phyloP scores from a whole-genome alignment of 192 early-diverging fungal genomes.

The Podila epicladia region DNA sequence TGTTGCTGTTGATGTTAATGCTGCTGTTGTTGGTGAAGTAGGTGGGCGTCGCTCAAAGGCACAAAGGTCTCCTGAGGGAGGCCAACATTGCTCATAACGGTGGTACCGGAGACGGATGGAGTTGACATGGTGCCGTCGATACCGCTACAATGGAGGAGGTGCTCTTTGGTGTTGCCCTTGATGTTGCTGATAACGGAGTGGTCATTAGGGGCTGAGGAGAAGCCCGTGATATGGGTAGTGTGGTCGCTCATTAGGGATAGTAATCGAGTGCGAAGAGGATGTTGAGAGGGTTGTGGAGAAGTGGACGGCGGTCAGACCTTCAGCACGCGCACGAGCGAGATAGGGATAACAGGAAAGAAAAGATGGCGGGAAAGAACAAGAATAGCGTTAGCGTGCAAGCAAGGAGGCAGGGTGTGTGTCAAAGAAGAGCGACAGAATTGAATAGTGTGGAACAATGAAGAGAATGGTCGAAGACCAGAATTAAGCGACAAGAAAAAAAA shows the following conservation, averaged over 20 bases:
- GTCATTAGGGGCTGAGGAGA: conserved; percentile 48
- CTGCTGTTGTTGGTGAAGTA: neutral
- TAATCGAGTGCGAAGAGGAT: neutral
- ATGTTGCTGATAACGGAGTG: conserved; percentile 9
- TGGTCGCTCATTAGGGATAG: conserved; percentile 24
- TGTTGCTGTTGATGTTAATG: conserved; percentile 14
- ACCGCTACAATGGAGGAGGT: neutral
- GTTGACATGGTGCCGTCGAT: conserved; percentile 6
- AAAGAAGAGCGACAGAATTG: neutral
- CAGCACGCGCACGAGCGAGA: neutral
- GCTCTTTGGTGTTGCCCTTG: conserved; percentile 1
- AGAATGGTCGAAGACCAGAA: neutral
- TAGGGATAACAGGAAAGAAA: neutral
- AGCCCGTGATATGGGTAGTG: conserved; percentile 29
- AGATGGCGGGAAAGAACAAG: conserved; percentile 1
- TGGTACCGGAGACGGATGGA: neutral
- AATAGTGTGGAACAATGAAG: neutral
- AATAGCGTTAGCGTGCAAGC: neutral
- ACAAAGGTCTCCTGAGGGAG: conserved; percentile 23
- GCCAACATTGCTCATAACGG: conserved; percentile 2
- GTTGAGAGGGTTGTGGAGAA: neutral
- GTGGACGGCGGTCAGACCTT: conserved; percentile 1
- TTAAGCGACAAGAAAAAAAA: neutral
- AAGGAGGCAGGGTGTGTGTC: too few relatives aligned
- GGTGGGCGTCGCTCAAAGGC: conserved; percentile 23